A percentile compares a stretch with the other conserved stretches of the same genome.
Conservation (phyloP, 2,329 filamentous ascomycete genomes). For the Calcarisporium arbuscula region DNA sequence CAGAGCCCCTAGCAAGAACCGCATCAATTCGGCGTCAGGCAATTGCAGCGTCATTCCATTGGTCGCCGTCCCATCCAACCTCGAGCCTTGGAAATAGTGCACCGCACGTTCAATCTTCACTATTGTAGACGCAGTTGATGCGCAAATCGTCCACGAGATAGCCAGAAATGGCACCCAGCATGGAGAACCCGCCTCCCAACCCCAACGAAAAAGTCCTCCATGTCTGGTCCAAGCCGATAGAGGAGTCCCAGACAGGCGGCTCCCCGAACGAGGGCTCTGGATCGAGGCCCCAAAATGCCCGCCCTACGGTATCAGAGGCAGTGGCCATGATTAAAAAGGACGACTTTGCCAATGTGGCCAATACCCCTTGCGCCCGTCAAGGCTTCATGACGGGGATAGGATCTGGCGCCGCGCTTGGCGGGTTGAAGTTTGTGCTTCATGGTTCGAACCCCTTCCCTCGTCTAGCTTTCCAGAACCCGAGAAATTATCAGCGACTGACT, state of each 20-base stretch:
- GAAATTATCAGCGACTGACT: constrained; percentile 1
- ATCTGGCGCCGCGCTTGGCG: constrained; percentile 69
- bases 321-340: constrained; percentile 60
- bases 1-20: background rate
- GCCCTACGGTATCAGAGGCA: constrained; percentile 48
- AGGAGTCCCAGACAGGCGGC: constrained; percentile 13
- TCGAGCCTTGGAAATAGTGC: background rate
- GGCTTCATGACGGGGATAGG: constrained; percentile 79
- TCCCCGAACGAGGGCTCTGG: constrained; percentile 8
- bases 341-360: constrained; percentile 68
- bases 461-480: background rate
- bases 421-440: constrained; percentile 65
- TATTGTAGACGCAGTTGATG: no score
- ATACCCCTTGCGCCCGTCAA: constrained; percentile 77
- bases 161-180: constrained; percentile 28
- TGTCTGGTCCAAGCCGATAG: constrained; percentile 30
- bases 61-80: background rate
- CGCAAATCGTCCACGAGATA: constrained; percentile 17
- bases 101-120: constrained; percentile 7
- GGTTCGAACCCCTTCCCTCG: constrained; percentile 44
- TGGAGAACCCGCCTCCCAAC: constrained; percentile 17
- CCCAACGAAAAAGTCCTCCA: constrained; percentile 25
- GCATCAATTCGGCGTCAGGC: background rate
- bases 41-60: background rate
- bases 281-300: constrained; percentile 17